Conservation (phyloP, 495 filamentous ascomycete genomes). For the Lophiotrema nucula region DNA sequence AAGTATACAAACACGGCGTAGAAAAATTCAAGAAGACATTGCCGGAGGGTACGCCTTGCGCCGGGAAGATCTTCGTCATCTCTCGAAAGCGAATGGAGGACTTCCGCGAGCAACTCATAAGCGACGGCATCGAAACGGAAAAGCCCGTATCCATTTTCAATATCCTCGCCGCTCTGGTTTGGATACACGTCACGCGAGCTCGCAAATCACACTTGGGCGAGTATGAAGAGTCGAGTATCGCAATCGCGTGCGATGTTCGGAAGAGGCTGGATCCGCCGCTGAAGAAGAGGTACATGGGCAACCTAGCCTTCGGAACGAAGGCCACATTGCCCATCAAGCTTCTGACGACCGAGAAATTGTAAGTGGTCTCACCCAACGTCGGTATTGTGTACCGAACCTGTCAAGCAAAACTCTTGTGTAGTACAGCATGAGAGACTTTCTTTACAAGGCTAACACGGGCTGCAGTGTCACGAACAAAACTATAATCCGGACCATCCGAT, state of each 20-base stretch:
- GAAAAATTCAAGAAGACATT: constrained; percentile 12
- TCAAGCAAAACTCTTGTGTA: too few species aligned
- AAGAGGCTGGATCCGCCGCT: constrained; percentile 3
- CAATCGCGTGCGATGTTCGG: constrained; percentile 8
- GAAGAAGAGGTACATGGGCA: constrained; percentile 8
- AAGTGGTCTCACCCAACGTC: too few species aligned
- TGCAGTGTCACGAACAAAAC: constrained; percentile 7
- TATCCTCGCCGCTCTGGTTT: constrained; percentile 13
- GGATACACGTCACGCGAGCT: constrained; percentile 22
- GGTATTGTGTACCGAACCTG: too few species aligned
- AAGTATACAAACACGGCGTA: neutral
- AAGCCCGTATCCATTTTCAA: constrained; percentile 14
- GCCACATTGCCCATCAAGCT: neutral
- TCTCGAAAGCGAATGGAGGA: neutral
- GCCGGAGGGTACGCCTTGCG: neutral
- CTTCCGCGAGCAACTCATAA: constrained; percentile 8
- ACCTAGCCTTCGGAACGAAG: constrained; percentile 9
- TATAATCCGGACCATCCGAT: constrained; percentile 3
- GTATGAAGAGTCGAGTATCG: constrained; percentile 1
- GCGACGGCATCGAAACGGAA: neutral
- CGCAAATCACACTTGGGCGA: neutral
- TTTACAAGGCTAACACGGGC: neutral
- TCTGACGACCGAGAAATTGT: constrained; percentile 9
- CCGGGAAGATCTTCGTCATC: constrained; percentile 13
- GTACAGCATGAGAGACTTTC: too few species aligned